Evolutionary conservation across 2,329 filamentous ascomycete species (phyloP), one percentile per base, ranked within the genome.

Genomic region (Fusarium irregulare): DNA sequence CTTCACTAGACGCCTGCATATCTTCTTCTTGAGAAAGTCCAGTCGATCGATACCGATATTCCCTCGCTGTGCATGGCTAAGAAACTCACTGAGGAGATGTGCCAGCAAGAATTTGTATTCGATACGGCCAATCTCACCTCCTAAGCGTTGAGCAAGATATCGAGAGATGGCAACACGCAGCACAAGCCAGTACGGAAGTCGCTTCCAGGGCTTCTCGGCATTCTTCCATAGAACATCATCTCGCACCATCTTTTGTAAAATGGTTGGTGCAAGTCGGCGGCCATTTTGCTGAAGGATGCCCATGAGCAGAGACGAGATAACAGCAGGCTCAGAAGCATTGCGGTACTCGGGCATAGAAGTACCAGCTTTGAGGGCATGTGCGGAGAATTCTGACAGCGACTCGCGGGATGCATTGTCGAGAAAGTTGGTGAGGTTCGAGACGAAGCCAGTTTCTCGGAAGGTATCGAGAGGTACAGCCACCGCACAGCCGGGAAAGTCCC

Each of bases 251-350:
- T 93, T 93, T 1, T 81, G 80, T 2, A 91, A 75, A 0, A 82
- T 27, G 0, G 78, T 72, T 0, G 83, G 78, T 4, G 77, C 63
- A 1, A 81, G 61, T 0, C 79, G 74, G 0, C 75, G 65, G 0
- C 90, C 90, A n/a, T 86, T 82, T 1, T 83, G 85, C 70, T 88
- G 84, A 0, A 93, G 79, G 2, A 92, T 75, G 0, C 87, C 83
- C 79, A 91, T 87, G 10, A 93, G 79, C 63, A 91, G 80, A 10
- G 87, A 83, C 0, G 85, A 87, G 9, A 93, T 83, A 4, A 92
- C 76, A 0, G 83, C 80, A 0, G 90, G 90, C 51, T 87, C 77
- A 0, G 82, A 78, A 0, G 89, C 89, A 57, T 92, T 87, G 5
- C 91, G 85, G 25, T 79, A 78, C 73, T 93, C 90, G 10, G 81